These are phyloP conservation scores for Claviceps purpurea DNA, from an alignment of 2,329 filamentous ascomycete species.

Conservation along the genomic window DNA sequence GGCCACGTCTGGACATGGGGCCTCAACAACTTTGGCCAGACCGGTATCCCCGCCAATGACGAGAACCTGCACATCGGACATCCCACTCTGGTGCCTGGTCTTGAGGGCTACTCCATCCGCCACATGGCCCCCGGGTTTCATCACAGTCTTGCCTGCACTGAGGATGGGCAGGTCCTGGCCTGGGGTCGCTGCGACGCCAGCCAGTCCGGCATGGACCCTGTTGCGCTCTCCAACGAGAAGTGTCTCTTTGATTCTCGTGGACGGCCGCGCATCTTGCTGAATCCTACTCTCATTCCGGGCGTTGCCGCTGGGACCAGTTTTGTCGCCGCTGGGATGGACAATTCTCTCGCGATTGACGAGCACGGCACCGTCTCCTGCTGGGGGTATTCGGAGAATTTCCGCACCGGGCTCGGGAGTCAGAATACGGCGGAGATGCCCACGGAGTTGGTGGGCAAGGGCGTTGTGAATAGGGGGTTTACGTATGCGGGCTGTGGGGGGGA, in stretches of 20 bases:
- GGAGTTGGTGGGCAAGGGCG: conserved; percentile 1
- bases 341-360: conserved; percentile 50
- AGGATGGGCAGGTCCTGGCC: conserved; percentile 27
- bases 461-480: conserved; percentile 1
- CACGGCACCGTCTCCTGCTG: conserved; percentile 56
- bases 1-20: conserved; percentile 59
- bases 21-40: conserved; percentile 58
- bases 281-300: conserved; percentile 15
- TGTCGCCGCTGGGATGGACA: conserved; percentile 51
- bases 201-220: conserved; percentile 13
- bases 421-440: conserved; percentile 2
- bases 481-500: conserved; percentile 5
- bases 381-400: conserved; percentile 61
- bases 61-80: conserved; percentile 32
- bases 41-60: conserved; percentile 41
- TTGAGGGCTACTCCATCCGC: conserved; percentile 39
- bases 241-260: conserved; percentile 5
- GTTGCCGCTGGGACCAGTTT: neutral
- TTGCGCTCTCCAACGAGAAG: conserved; percentile 1
- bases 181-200: conserved; percentile 32
- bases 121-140: conserved; percentile 36
- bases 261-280: conserved; percentile 3
- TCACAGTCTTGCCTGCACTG: conserved; percentile 28
- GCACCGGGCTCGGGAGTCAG: conserved; percentile 53
- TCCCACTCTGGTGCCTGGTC: conserved; percentile 26